A percentile compares a stretch with the other conserved stretches of the same genome.
These are phyloP conservation scores for Fusarium sp. DNA, from an alignment of 2,329 filamentous ascomycete genomes.

Conservation along the genomic window DNA sequence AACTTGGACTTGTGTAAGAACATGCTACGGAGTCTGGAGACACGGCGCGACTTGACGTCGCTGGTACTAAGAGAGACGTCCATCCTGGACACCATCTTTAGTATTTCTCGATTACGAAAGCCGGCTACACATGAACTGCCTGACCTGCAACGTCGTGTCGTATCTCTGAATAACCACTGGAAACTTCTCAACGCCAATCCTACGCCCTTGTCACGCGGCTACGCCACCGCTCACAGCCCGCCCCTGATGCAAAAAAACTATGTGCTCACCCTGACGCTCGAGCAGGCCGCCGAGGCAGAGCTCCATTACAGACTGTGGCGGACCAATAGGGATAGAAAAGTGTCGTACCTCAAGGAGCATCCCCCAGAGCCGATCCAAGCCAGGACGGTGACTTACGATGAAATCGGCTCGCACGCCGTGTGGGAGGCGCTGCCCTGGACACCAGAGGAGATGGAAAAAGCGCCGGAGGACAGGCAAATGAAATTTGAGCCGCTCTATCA, in stretches of 20 bases:
- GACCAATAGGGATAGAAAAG: neutral
- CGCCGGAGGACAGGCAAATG: neutral
- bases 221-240: conserved; percentile 3
- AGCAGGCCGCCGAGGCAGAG: neutral
- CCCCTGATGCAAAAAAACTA: neutral
- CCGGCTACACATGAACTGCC: conserved; percentile 25
- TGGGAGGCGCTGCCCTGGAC: neutral
- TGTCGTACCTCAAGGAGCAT: neutral
- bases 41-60: conserved; percentile 25
- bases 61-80: conserved; percentile 21
- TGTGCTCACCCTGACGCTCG: neutral
- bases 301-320: neutral
- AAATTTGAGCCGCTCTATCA: neutral
- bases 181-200: conserved; percentile 20
- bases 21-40: conserved; percentile 24
- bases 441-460: neutral
- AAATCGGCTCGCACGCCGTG: neutral
- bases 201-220: conserved; percentile 26
- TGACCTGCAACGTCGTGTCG: conserved; percentile 9
- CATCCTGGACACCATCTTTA: conserved; percentile 17
- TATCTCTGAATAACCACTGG: conserved; percentile 24
- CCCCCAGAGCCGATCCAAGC: neutral
- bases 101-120: conserved; percentile 10
- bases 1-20: conserved; percentile 24
- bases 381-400: neutral